phyloP scores from a whole-genome alignment of 306 rosid genomes.

The Cicer bijugum region DNA sequence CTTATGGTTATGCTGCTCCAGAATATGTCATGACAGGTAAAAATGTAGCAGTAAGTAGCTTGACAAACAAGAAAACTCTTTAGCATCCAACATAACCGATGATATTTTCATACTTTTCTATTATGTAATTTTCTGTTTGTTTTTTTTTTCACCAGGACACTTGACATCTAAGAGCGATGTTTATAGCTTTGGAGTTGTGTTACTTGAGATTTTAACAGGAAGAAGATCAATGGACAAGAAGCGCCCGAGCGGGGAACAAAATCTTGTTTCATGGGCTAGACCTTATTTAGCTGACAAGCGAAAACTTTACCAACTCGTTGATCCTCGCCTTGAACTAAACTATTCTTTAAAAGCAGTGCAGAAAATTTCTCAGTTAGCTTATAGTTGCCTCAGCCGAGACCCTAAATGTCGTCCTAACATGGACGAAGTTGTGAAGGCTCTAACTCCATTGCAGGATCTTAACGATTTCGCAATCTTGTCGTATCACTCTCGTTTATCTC shows the following conservation, averaged over 20 bases:
- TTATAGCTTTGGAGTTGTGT: constrained; percentile 93
- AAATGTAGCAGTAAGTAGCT: constrained; percentile 31
- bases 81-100: not conserved
- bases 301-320: constrained; percentile 73
- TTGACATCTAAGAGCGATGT: constrained; percentile 94
- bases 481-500: constrained; percentile 73
- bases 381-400: constrained; percentile 82
- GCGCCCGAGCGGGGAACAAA: constrained; percentile 91
- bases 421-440: constrained; percentile 87
- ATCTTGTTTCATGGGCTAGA: constrained; percentile 92
- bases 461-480: constrained; percentile 81
- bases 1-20: constrained; percentile 97
- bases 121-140: constrained; percentile 37
- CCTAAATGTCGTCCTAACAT: constrained; percentile 84
- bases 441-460: constrained; percentile 82
- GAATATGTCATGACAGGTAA: constrained; percentile 98
- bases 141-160: constrained; percentile 66
- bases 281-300: constrained; percentile 88
- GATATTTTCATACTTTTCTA: no score
- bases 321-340: constrained; percentile 84
- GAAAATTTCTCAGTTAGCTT: constrained; percentile 88
- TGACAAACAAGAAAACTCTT: constrained; percentile 25
- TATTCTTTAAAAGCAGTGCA: constrained; percentile 87
- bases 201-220: constrained; percentile 91
- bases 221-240: constrained; percentile 97